A percentile compares a stretch with the other conserved stretches of the same genome.
Evolutionary conservation across 2,329 filamentous ascomycete species (phyloP).

Genomic region (Penicillium nordicum): DNA sequence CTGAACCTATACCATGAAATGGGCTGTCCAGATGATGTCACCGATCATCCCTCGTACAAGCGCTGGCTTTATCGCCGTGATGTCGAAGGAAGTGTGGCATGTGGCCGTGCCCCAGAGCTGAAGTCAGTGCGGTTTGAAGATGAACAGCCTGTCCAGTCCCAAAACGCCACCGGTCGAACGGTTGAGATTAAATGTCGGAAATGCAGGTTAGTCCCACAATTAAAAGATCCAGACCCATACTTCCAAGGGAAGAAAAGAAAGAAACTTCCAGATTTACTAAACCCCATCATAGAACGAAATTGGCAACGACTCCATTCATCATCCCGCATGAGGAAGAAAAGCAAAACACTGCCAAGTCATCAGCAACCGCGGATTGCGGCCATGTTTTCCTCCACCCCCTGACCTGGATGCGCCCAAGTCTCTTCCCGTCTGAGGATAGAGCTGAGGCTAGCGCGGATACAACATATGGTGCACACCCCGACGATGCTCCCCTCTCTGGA

Average conservation of each 20-base stretch:
- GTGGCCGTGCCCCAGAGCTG: slow-evolving; percentile 72
- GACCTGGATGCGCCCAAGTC: slow-evolving; percentile 85
- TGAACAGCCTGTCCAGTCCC: slow-evolving; percentile 40
- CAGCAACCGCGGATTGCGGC: slow-evolving; percentile 56
- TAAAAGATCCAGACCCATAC: background rate
- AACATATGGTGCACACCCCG: slow-evolving; percentile 34
- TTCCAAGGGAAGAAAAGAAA: background rate
- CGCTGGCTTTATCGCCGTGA: slow-evolving; percentile 68
- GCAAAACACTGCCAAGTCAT: slow-evolving; percentile 21
- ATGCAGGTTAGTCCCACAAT: slow-evolving; percentile 61
- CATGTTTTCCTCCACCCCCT: slow-evolving; percentile 91
- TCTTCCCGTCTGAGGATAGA: slow-evolving; percentile 45
- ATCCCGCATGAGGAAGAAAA: slow-evolving; percentile 54
- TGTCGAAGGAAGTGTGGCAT: slow-evolving; percentile 64
- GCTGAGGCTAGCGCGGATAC: slow-evolving; percentile 9
- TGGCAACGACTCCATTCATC: slow-evolving; percentile 66
- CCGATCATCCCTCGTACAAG: slow-evolving; percentile 72
- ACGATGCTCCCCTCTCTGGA: slow-evolving; percentile 76
- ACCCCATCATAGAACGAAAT: slow-evolving; percentile 46
- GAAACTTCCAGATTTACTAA: slow-evolving; percentile 1
- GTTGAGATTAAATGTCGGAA: slow-evolving; percentile 82
- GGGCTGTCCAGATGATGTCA: slow-evolving; percentile 69
- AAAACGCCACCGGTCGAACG: slow-evolving; percentile 21
- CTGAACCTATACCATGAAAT: slow-evolving; percentile 83
- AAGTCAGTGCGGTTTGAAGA: slow-evolving; percentile 71